phyloP scores from a whole-genome alignment of 345 rosid species.

The Fremontodendron californicum region DNA sequence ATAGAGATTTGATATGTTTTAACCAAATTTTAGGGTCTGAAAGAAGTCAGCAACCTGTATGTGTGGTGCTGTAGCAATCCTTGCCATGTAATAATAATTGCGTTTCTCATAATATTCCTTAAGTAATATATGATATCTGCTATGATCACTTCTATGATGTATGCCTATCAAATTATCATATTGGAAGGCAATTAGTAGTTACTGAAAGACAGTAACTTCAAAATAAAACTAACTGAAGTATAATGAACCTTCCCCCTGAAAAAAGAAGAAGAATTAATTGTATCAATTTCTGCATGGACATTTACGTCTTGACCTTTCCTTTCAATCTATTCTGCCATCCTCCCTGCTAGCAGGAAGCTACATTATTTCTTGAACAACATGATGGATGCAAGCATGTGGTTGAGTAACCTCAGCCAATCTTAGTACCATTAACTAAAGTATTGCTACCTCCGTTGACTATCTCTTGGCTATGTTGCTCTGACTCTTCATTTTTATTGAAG shows the following conservation, averaged over 20 bases:
- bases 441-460: not conserved
- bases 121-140: not conserved
- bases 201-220: not conserved
- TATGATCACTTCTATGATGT: not conserved
- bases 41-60: not conserved
- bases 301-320: not conserved
- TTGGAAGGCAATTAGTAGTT: not conserved
- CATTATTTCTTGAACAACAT: not conserved
- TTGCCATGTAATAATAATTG: not conserved
- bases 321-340: not conserved
- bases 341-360: not conserved
- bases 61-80: not conserved
- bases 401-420: not conserved
- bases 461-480: too few relatives aligned
- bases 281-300: not conserved
- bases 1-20: not conserved
- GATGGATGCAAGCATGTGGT: not conserved
- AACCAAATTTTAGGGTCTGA: not conserved
- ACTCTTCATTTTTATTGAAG: too few relatives aligned
- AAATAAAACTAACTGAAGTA: not conserved
- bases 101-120: not conserved
- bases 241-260: not conserved
- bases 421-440: not conserved
- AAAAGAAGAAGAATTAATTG: not conserved
- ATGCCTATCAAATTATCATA: not conserved